These are phyloP conservation scores for Solidago caesia DNA, from an alignment of 129 eudicot species.

Conservation along the genomic window DNA sequence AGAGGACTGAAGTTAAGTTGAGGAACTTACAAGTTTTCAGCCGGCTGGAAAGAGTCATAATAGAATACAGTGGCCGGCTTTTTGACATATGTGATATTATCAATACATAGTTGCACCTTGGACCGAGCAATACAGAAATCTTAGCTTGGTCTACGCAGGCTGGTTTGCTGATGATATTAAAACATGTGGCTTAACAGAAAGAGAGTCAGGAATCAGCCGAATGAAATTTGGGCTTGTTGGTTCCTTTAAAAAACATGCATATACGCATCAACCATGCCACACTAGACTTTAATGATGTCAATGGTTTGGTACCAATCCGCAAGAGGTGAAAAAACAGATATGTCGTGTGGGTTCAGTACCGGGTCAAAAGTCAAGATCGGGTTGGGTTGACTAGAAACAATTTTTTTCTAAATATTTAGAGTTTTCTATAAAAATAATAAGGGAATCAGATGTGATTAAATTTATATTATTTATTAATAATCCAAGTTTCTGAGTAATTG, in stretches of 20 bases:
- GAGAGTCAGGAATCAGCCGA: background rate
- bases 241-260: background rate
- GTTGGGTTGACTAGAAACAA: background rate
- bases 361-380: background rate
- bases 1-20: slow-evolving; percentile 12
- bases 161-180: slow-evolving; percentile 14
- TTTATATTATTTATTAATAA: background rate
- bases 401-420: background rate
- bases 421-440: background rate
- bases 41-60: slow-evolving; percentile 15
- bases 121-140: background rate
- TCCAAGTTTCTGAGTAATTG: background rate
- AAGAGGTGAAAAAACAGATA: background rate
- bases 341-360: background rate
- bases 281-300: background rate
- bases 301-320: background rate
- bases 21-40: slow-evolving; percentile 17
- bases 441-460: background rate
- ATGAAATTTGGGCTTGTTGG: background rate
- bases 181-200: slow-evolving; percentile 2
- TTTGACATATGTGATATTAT: slow-evolving; percentile 18
- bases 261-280: background rate
- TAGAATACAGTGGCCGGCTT: slow-evolving; percentile 21
- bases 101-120: background rate
- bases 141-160: slow-evolving; percentile 33